These are phyloP conservation scores for Candida montana DNA, from an alignment of 805 yeast species.

Conservation along the genomic window DNA sequence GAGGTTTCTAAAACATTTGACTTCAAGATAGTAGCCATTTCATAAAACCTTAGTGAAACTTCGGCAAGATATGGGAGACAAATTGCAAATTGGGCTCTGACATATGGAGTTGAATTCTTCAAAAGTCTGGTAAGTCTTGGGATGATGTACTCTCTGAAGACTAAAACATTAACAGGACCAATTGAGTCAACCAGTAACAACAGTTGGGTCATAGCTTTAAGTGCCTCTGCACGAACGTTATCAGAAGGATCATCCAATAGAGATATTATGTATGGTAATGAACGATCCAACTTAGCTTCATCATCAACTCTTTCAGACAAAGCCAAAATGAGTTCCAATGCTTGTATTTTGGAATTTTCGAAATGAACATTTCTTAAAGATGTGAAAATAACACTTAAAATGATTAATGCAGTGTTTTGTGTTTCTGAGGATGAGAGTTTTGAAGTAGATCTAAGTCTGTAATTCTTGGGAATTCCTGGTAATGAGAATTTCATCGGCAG, in stretches of 20 bases:
- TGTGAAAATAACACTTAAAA: slow-evolving; percentile 54
- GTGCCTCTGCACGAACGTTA: slow-evolving; percentile 61
- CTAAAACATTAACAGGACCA: slow-evolving; percentile 66
- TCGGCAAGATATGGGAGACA: slow-evolving; percentile 70
- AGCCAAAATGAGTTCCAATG: slow-evolving; percentile 71
- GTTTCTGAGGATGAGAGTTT: slow-evolving; percentile 19
- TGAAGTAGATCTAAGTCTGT: slow-evolving; percentile 36
- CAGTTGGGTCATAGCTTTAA: slow-evolving; percentile 63
- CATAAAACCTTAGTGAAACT: slow-evolving; percentile 57
- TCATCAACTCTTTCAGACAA: slow-evolving; percentile 74
- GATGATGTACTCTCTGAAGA: slow-evolving; percentile 77
- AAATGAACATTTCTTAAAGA: slow-evolving; percentile 55
- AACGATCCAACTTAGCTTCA: slow-evolving; percentile 79
- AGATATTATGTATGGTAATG: slow-evolving; percentile 74
- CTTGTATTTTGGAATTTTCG: slow-evolving; percentile 56
- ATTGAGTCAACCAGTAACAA: slow-evolving; percentile 57
- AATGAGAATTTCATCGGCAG: slow-evolving; percentile 41
- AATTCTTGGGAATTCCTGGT: slow-evolving; percentile 46
- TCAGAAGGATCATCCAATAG: slow-evolving; percentile 64
- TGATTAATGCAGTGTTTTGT: slow-evolving; percentile 49
- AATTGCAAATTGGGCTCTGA: slow-evolving; percentile 64
- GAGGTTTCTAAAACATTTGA: slow-evolving; percentile 28
- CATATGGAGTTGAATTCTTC: slow-evolving; percentile 36
- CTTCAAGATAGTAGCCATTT: slow-evolving; percentile 49
- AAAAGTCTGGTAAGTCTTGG: slow-evolving; percentile 57